Evolutionary conservation across 164 flowering plant genomes (phyloP).

Genomic region (Stephania japonica): DNA sequence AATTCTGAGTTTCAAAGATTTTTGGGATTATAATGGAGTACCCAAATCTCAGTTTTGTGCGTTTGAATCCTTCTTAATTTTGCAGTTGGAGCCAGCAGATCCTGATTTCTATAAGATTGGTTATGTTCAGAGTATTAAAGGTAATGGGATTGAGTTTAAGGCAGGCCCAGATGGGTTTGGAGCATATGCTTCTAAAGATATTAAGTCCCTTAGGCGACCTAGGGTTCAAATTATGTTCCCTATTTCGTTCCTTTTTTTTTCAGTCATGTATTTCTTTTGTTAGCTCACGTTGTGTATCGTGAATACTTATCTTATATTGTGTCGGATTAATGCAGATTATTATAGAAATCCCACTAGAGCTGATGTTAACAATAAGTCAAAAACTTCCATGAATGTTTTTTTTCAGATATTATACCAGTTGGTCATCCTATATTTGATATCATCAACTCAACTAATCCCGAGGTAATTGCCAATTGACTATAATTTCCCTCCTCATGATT

Average conservation of each 20-base stretch:
- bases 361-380: constrained; percentile 84
- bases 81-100: constrained; percentile 79
- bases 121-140: constrained; percentile 67
- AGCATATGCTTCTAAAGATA: constrained; percentile 83
- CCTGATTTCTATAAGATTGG: constrained; percentile 97
- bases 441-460: constrained; percentile 88
- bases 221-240: constrained; percentile 40
- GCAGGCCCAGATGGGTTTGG: constrained; percentile 98
- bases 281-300: not conserved
- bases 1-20: too few relatives aligned
- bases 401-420: constrained; percentile 79
- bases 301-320: not conserved
- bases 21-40: too few relatives aligned
- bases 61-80: too few relatives aligned
- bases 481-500: not conserved
- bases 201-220: constrained; percentile 78
- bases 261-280: not conserved
- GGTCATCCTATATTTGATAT: constrained; percentile 98
- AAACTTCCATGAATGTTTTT: constrained; percentile 99
- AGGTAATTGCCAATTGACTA: constrained; percentile 46
- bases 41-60: too few relatives aligned
- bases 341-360: constrained; percentile 93
- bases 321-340: constrained; percentile 46
- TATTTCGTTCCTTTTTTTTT: not conserved
- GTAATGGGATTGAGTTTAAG: constrained; percentile 83